Percentiles rank a stretch among this genome's conserved stretches.
Conservation (phyloP, 768 basidiomycete genomes). For the Pleurotus pulmonarius region DNA sequence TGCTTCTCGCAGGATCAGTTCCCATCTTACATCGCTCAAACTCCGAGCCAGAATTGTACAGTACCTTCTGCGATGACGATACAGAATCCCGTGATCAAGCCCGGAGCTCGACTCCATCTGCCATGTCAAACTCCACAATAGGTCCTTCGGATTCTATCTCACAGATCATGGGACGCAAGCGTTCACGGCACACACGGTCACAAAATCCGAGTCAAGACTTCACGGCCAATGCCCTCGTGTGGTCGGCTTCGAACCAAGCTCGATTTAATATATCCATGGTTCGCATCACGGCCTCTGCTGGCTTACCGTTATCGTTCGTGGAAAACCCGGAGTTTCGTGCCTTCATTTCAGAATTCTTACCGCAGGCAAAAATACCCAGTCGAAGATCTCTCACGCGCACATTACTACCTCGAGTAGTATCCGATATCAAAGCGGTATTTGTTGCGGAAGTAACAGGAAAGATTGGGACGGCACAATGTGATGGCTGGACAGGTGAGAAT, state of each 20-base stretch:
- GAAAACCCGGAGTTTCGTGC: slow-evolving; percentile 18
- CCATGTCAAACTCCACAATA: background rate
- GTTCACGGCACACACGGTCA: background rate
- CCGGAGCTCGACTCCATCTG: background rate
- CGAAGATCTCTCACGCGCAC: slow-evolving; percentile 2
- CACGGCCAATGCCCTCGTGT: background rate
- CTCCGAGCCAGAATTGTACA: background rate
- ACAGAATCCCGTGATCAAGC: background rate
- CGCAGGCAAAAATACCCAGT: slow-evolving; percentile 11
- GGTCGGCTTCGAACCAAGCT: slow-evolving; percentile 4
- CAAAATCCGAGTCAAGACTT: background rate
- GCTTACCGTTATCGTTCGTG: slow-evolving; percentile 18
- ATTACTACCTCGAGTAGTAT: slow-evolving; percentile 5
- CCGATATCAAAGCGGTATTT: background rate
- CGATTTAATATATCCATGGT: slow-evolving; percentile 7
- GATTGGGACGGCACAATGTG: slow-evolving; percentile 18
- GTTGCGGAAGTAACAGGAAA: slow-evolving; percentile 8
- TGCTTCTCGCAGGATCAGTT: background rate
- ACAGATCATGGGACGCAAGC: background rate
- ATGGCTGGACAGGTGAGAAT: slow-evolving; percentile 26
- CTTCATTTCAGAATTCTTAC: slow-evolving; percentile 17
- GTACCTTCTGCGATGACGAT: background rate
- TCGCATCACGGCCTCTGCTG: slow-evolving; percentile 14
- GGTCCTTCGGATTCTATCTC: background rate
- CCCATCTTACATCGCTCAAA: background rate